These are phyloP conservation scores for Leccinum pachyderme DNA, from an alignment of 1,284 basidiomycete species.

Conservation along the genomic window DNA sequence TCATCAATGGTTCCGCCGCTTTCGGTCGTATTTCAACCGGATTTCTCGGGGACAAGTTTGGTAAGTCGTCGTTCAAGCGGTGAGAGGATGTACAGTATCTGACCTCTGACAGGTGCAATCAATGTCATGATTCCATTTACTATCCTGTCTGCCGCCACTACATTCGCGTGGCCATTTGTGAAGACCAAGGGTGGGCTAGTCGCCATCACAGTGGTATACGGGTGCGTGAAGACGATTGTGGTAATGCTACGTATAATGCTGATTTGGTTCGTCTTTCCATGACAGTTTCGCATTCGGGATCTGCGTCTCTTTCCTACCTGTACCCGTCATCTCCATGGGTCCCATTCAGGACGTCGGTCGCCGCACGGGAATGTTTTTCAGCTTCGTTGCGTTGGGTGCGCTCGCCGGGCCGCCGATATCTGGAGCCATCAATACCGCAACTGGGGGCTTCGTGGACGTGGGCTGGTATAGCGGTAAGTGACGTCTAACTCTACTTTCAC, in stretches of 20 bases:
- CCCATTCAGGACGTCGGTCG: constrained; percentile 57
- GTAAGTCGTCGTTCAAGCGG: constrained; percentile 26
- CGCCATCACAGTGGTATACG: constrained; percentile 43
- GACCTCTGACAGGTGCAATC: constrained; percentile 32
- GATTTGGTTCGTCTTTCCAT: constrained; percentile 30
- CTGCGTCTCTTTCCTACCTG: constrained; percentile 52
- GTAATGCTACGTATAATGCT: background rate
- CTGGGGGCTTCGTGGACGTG: constrained; percentile 35
- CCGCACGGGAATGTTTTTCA: constrained; percentile 57
- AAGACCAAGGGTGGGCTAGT: constrained; percentile 33
- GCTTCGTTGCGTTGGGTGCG: constrained; percentile 46
- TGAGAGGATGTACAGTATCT: background rate
- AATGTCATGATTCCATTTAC: constrained; percentile 46
- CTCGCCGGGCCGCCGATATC: constrained; percentile 50
- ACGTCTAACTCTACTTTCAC: constrained; percentile 29
- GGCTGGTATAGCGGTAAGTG: constrained; percentile 47
- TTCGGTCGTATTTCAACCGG: constrained; percentile 43
- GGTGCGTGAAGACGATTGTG: constrained; percentile 29
- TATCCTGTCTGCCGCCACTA: constrained; percentile 37
- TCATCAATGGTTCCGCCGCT: constrained; percentile 47
- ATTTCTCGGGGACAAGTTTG: constrained; percentile 38
- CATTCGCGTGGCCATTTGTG: constrained; percentile 46
- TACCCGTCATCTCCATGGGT: constrained; percentile 61
- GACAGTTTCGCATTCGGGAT: constrained; percentile 56
- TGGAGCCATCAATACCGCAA: constrained; percentile 43